Base-by-base conservation (phyloP, 257 asterid genomes). In the Ajuga chamaepitys region DNA sequence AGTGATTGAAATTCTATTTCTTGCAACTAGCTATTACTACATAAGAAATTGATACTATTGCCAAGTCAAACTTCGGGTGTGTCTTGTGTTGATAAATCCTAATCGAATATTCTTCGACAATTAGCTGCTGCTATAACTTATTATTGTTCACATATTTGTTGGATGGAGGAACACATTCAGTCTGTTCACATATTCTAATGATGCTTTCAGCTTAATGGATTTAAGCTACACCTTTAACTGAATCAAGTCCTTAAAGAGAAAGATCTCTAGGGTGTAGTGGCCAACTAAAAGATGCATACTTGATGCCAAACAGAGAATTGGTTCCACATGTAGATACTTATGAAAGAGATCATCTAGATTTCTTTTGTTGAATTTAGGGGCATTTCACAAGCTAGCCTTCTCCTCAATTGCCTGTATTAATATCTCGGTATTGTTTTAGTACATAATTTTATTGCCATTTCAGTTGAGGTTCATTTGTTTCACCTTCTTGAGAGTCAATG, bases 381-480 rank as follows among this genome's bases (percentile, higher is more conserved):
- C 38, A 10, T 9, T 10, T 37, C 25, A 32, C 21, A 52, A 67
- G 62, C 30, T 34, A 50, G 10, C n/a, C 10, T 26, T 62, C 11
- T 6, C n/a, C 66, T 30, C 17, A 17, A 8, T 32, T 22, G 16
- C 30, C 16, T 11, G 4, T 63, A 37, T 12, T 48, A 28, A 12
- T 25, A 8, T 38, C 47, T n/a, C 21, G 21, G 4, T 14, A 58
- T 62, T 14, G 35, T 52, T 67, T 58, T 34, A 6, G 1, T 38
- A 0, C 37, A 8, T 60, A 7, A 22, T 61, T 12, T 72, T 16
- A 26, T 30, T 70, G 21, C 5, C 24, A 28, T 34, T 41, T 20
- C 25, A 6, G 13, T 67, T 65, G 64, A 41, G 59, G 74, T 62
- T 60, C 45, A 38, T 38, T 66, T 41, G 45, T 40, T 66, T 54